Base-by-base conservation (phyloP, 169 alveolate species). In the Cryptosporidium muris region DNA sequence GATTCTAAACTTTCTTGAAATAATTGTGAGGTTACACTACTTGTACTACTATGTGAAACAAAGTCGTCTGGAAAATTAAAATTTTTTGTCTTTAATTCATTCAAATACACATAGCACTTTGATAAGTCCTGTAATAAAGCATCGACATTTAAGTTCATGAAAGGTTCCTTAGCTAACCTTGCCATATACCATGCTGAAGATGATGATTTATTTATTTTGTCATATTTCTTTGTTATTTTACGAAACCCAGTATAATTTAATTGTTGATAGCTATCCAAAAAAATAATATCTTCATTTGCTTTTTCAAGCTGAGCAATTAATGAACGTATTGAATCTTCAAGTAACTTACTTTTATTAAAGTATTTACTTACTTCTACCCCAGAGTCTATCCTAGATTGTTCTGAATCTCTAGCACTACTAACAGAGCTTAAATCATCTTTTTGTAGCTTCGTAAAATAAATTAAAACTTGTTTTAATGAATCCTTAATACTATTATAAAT, bases 151-250 rank as follows among this genome's bases (percentile, higher is more conserved):
- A 82, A 63, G 58, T 85, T 81, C 81, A 89, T 63, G 45, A 90
- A 88, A 65, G 81, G 82, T n/a, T 89, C 88, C 9, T 90, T 89
- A 36, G 88, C 93, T 48, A 64, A 80, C 52, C 89, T 88, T 54
- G 89, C 88, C 48, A 90, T 49, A 37, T 74, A 89, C 63, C 89
- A 89, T 3, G 92, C 82, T n/a, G 90, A 85, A 38, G 92, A 85
- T 4, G 82, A 48, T 63, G 91, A 81, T 8, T 88, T 64, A 80
- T 89, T 90, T 63, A 89, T 91, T 47, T 92, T 92, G 64, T 92
- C 93, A 58, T 88, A 92, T 42, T 92, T 92, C 66, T 90, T 92
- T 8, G 95, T 89, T 36, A 92, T 92, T 65, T 92, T 92, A n/a
- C 91, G 68, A 56, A 92, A 92, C 1, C 93, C 95, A 1, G 90